Base-by-base conservation (phyloP, 2,329 filamentous ascomycete genomes). In the Fusarium tupiense region DNA sequence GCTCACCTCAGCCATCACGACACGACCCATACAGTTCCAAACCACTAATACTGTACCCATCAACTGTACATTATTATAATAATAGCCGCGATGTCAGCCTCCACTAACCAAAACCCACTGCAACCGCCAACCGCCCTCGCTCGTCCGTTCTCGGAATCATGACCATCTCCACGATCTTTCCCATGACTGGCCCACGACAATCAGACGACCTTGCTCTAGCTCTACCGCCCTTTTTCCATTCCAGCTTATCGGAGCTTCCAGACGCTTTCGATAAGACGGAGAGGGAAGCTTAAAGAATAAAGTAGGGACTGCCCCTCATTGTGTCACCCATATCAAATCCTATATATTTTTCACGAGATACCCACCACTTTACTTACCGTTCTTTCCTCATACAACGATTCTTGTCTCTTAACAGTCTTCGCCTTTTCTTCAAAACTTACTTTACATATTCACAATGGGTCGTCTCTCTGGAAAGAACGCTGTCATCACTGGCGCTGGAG, bases 401-500 rank as follows among this genome's bases (percentile, higher is more conserved):
- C 35, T 29, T 22, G 14, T 16, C 22, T 22, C 33, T 54, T 29
- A 29, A 8, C 6, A 41, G 5, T n/a, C 40, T n/a, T 41, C 13
- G 8, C 0, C 38, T 40, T 22, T 49, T 49, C 12, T 49, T 29
- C 44, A 14, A 33, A 29, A 16, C 43, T 53, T 16, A 79, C 76
- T 53, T 78, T 82, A 61, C 62, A 31, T 74, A 76, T 73, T 72
- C 73, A 61, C 52, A 56, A 70, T 70, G 67, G 88, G 88, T 76
- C 88, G 89, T 79, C 84, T 91, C 31, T 84, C 86, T 44, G 89
- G 88, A 82, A 91, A 91, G 83, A 91, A 90, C 80, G 87, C 88
- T 81, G 82, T 97, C 81, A 89, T 97, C 84, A 97, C 94, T 62
- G 94, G 94, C 80, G 94, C 93, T 75, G 94, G 91, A 79, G 94